phyloP scores from a whole-genome alignment of 164 flowering plant genomes.

The Nymphaea colorata region DNA sequence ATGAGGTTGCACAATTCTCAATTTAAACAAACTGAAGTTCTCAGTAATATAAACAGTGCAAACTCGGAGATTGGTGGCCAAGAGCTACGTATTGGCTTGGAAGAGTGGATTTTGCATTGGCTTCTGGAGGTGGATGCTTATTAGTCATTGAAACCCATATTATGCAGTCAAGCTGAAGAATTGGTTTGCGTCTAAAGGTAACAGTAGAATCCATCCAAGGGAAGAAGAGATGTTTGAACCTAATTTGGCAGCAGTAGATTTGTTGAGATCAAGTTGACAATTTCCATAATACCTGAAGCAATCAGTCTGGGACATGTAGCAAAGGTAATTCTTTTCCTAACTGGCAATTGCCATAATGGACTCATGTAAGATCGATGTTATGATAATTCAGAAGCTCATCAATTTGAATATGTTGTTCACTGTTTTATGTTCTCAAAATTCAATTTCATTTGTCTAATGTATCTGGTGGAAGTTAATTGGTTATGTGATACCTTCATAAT shows the following conservation, averaged over 20 bases:
- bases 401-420: too few species aligned
- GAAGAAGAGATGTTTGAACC: conserved; percentile 62
- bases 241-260: conserved; percentile 75
- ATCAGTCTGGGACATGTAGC: conserved; percentile 81
- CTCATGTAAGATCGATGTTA: too few species aligned
- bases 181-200: conserved; percentile 14
- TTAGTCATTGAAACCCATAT: conserved; percentile 51
- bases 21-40: too few species aligned
- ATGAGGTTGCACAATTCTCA: too few species aligned
- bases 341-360: too few species aligned
- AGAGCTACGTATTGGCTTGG: conserved; percentile 60
- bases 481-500: too few species aligned
- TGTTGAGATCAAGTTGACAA: conserved; percentile 53
- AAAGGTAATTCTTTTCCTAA: conserved; percentile 31
- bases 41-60: too few species aligned
- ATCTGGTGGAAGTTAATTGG: too few species aligned
- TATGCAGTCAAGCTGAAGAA: conserved; percentile 14
- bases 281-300: conserved; percentile 68
- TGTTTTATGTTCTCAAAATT: too few species aligned
- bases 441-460: too few species aligned
- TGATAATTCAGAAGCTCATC: too few species aligned
- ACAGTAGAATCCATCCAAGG: conserved; percentile 22
- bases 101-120: conserved; percentile 72
- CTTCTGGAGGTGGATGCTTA: conserved; percentile 50
- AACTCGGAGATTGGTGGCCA: background rate